Base-by-base conservation (phyloP, 2,329 filamentous ascomycete species). In the Piedraia hortae region DNA sequence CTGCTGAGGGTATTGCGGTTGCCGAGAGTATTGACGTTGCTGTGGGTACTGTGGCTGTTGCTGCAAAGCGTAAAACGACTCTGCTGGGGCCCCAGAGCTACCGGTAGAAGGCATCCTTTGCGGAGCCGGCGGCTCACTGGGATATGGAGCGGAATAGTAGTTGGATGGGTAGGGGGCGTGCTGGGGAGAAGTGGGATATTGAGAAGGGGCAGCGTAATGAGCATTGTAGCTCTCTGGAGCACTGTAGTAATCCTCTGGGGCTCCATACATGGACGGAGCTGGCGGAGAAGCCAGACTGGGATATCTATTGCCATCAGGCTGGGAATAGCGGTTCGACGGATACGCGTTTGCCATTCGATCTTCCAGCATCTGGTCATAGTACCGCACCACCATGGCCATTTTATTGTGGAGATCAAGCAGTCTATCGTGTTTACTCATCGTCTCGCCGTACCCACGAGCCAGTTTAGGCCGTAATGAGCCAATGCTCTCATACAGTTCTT, bases 341-440 rank as follows among this genome's bases (percentile, higher is more conserved):
- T 93, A 93, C 2, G 85, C 82, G 43, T 72, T 88, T 5, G 78
- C 89, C 12, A 97, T 55, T 17, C 85, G 66, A 31, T 97, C 85
- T 46, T 97, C 85, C 9, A 97, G 58, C 85, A 97, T 93, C 18
- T 78, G 67, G 44, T 97, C 85, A 41, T 97, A 97, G 42, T 93
- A 93, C 15, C 85, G 65, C 4, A 97, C 85, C 12, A 93, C 85
- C 0, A 82, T 91, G 0, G 82, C 85, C 12, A 97, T 54, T 43
- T 97, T 97, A 10, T 78, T 73, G 42, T 97, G 85, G 1, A 97
- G 54, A 43, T 97, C 85, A 12, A 93, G 60, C 6, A 97, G 56
- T 1, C 82, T 85, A 43, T 97, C 80, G 45, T 93, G 85, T 47
- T 97, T 97, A 60, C 85, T 93, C 85, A 97, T 93, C 0, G 85